phyloP scores from a whole-genome alignment of 129 eudicot species.

The Centrapalus pauciflorus region DNA sequence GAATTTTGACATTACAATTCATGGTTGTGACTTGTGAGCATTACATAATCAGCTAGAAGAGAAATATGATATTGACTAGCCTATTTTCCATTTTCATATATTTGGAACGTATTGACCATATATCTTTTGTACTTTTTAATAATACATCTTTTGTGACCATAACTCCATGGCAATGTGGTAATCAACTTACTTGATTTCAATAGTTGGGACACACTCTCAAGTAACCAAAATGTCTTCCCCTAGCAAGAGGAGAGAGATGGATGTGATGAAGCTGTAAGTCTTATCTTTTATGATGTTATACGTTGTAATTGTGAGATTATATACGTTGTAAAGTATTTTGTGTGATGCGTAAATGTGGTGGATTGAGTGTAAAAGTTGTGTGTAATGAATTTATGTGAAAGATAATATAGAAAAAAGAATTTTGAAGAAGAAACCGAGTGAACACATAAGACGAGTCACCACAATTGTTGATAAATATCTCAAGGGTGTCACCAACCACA shows the following conservation, averaged over 20 bases:
- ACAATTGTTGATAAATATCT: too few species aligned
- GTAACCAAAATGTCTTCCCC: constrained; percentile 52
- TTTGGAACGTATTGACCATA: background rate
- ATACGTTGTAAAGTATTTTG: too few species aligned
- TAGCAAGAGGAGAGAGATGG: constrained; percentile 58
- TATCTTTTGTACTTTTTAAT: background rate
- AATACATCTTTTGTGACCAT: background rate
- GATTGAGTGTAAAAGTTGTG: too few species aligned
- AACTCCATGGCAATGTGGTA: background rate
- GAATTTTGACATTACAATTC: background rate
- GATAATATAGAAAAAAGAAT: too few species aligned
- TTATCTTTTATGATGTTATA: background rate
- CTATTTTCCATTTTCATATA: background rate
- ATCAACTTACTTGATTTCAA: constrained; percentile 6
- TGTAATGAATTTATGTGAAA: too few species aligned
- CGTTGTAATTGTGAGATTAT: background rate
- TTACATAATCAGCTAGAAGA: background rate
- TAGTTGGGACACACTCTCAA: background rate
- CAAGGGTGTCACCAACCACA: too few species aligned
- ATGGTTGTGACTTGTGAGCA: too few species aligned
- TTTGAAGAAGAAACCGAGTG: too few species aligned
- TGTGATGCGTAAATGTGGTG: too few species aligned
- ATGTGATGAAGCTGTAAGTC: constrained; percentile 62
- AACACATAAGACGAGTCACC: too few species aligned
- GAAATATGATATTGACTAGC: background rate